Conservation (phyloP, 1,284 basidiomycete genomes). For the Nidula niveotomentosa region DNA sequence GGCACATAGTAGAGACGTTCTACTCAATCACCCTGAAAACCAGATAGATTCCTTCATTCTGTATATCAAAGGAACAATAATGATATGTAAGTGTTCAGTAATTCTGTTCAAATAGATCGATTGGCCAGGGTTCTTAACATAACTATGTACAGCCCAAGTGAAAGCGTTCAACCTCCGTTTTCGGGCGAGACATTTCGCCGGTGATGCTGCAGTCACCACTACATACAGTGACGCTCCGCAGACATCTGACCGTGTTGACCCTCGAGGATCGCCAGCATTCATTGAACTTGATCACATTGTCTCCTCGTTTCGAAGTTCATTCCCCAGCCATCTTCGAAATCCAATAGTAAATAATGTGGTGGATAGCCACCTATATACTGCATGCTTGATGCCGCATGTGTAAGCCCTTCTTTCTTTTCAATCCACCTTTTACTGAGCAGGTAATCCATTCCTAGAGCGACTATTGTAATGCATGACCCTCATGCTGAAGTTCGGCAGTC, state of each 20-base stretch:
- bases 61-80: conserved; percentile 68
- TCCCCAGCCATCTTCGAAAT: conserved; percentile 55
- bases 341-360: conserved; percentile 57
- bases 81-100: conserved; percentile 46
- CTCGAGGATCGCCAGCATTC: conserved; percentile 61
- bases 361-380: conserved; percentile 67
- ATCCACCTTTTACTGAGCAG: conserved; percentile 1
- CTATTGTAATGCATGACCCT: conserved; percentile 69
- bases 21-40: conserved; percentile 57
- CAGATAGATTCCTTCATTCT: conserved; percentile 73
- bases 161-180: conserved; percentile 76
- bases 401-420: conserved; percentile 30
- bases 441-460: conserved; percentile 39
- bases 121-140: conserved; percentile 1
- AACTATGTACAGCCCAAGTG: conserved; percentile 41
- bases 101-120: neutral
- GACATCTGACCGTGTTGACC: conserved; percentile 43
- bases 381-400: conserved; percentile 63
- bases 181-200: conserved; percentile 54
- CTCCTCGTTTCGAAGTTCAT: conserved; percentile 54
- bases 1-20: conserved; percentile 59
- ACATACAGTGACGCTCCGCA: conserved; percentile 25
- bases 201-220: conserved; percentile 43
- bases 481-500: conserved; percentile 58
- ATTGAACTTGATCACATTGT: conserved; percentile 62